Base-by-base conservation (phyloP, 768 basidiomycete genomes). In the Suillus hirtellus region DNA sequence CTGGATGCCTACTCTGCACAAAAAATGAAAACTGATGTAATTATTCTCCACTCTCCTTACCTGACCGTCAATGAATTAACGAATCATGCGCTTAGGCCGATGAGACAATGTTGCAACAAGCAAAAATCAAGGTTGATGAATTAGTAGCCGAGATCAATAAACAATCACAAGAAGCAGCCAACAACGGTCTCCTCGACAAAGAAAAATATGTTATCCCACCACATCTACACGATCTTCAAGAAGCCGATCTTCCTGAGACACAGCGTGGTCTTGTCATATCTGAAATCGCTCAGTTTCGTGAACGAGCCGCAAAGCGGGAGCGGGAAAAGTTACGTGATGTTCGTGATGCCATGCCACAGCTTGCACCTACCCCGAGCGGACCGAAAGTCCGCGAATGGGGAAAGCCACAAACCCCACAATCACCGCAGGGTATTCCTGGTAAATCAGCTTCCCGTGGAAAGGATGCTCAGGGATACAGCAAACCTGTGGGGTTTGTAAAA, bases 191-290 rank as follows among this genome's bases (percentile, higher is more conserved):
- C 44, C 85, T 87, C 60, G 89, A 92, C 76, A 89, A 90, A 71
- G 91, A 94, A 77, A 89, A 89, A 83, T 92, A 93, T 73, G 84
- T 93, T 66, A 93, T 97, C 49, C 95, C 95, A 31, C 92, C 93
- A n/a, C 97, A 99, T 77, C 84, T 99, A 21, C 93, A 94, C 76
- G 97, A 99, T 77, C 83, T 99, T 49, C 92, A 95, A 72, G 95
- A 97, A 78, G 93, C 95, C 60, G 97, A 99, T 72, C 85, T 99
- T 49, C 96, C 97, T 27, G 97, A 99, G 78, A 93, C 93, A 0
- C 81, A 86, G 69, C 90, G 96, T 42, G 94, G 92, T 6, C 88
- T 95, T 60, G 95, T 99, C 65, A 92, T 98, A 65, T 93, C 92
- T 37, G 95, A 98, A 73, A 99, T 99, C 65, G 95, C 95, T 0